Evolutionary conservation across 495 filamentous ascomycete genomes (phyloP).

Genomic region (Xylaria telfairii): DNA sequence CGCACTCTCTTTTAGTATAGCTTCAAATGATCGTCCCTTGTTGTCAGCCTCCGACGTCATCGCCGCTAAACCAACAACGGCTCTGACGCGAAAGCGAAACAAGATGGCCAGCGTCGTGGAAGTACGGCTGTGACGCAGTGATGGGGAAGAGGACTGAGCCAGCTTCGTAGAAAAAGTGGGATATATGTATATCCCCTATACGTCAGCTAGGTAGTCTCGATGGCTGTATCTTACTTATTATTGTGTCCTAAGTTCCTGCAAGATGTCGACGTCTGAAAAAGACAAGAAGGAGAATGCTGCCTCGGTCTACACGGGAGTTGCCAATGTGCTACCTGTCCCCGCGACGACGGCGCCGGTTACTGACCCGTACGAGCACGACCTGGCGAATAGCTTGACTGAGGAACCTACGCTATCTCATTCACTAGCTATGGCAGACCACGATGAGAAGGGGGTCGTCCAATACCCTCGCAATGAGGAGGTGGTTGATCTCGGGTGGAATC

Average conservation of each 20-base stretch:
- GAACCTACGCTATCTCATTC: constrained; percentile 47
- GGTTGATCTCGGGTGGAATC: constrained; percentile 77
- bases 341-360: constrained; percentile 37
- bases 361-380: constrained; percentile 30
- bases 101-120: constrained; percentile 1
- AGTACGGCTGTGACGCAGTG: constrained; percentile 1
- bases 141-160: not conserved
- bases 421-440: constrained; percentile 41
- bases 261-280: constrained; percentile 20
- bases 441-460: constrained; percentile 44
- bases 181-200: constrained; percentile 7
- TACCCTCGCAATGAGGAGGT: constrained; percentile 47
- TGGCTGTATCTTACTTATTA: not conserved
- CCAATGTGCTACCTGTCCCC: constrained; percentile 46
- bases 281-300: not conserved
- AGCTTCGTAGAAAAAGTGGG: constrained; percentile 6
- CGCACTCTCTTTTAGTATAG: not conserved
- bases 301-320: not conserved
- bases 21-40: not conserved
- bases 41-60: constrained; percentile 21
- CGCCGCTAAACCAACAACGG: not conserved
- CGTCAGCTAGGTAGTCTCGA: not conserved
- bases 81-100: not conserved
- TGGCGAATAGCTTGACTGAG: constrained; percentile 38
- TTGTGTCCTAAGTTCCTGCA: not conserved